Evolutionary conservation across 805 yeast genomes (phyloP).

Genomic region (Metschnikowia matae): DNA sequence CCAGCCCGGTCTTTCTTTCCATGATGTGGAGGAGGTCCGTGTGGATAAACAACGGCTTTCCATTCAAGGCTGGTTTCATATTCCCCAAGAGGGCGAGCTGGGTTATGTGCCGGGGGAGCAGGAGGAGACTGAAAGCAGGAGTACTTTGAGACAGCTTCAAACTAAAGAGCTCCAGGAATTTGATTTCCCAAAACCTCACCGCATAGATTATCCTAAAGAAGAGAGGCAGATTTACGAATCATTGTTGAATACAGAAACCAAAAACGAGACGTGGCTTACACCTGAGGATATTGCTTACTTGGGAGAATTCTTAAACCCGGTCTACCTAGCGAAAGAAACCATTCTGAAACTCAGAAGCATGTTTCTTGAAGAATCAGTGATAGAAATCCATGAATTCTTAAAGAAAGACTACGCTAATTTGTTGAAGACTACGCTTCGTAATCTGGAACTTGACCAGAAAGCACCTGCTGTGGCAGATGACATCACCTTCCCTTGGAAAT

Average conservation of each 20-base stretch:
- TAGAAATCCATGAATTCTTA: constrained; percentile 63
- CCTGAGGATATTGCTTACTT: constrained; percentile 49
- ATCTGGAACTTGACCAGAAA: constrained; percentile 55
- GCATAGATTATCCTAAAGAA: constrained; percentile 39
- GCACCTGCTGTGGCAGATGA: constrained; percentile 57
- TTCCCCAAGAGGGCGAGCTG: constrained; percentile 88
- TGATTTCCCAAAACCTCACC: constrained; percentile 70
- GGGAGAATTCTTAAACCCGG: constrained; percentile 50
- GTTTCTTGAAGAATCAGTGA: constrained; percentile 65
- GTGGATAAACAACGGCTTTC: constrained; percentile 88
- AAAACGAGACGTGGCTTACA: constrained; percentile 7
- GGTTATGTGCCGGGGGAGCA: constrained; percentile 84
- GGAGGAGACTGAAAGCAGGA: constrained; percentile 65
- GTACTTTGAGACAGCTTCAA: constrained; percentile 77
- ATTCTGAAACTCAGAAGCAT: constrained; percentile 38
- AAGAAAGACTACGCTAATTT: constrained; percentile 48
- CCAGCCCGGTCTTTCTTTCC: constrained; percentile 94
- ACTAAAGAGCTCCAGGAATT: constrained; percentile 70
- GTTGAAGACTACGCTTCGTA: constrained; percentile 47
- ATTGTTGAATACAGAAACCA: constrained; percentile 8
- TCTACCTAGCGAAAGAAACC: constrained; percentile 36
- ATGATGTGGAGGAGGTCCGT: constrained; percentile 95
- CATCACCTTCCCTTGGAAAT: constrained; percentile 73
- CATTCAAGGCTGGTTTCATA: constrained; percentile 98
- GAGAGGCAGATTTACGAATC: constrained; percentile 33